A percentile compares a stretch with the other conserved stretches of the same genome.
Evolutionary conservation across 352 stramenopile species (phyloP).

Genomic region (Blastocystis sp.): DNA sequence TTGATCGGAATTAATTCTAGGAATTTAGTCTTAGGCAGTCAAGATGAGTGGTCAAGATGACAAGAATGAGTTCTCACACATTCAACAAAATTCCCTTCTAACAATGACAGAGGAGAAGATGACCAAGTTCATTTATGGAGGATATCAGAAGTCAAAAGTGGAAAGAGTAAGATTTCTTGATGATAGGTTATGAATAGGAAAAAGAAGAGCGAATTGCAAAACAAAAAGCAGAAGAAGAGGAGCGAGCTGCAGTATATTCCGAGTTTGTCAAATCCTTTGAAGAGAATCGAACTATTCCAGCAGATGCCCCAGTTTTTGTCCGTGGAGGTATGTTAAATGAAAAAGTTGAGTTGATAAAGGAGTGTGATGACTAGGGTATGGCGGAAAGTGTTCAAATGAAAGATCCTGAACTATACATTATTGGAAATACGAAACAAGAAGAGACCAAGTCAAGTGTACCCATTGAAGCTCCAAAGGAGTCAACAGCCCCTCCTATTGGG

Average conservation of each 20-base stretch:
- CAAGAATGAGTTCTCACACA: not conserved
- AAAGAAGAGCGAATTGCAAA: slow-evolving; percentile 22
- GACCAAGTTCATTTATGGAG: slow-evolving; percentile 56
- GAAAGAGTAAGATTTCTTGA: not conserved
- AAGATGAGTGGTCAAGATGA: not conserved
- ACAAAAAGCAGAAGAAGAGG: slow-evolving; percentile 42
- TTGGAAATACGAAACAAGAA: not conserved
- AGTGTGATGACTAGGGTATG: slow-evolving; percentile 11
- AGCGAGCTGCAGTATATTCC: slow-evolving; percentile 44
- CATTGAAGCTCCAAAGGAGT: not conserved
- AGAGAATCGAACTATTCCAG: not conserved
- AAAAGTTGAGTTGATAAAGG: not conserved
- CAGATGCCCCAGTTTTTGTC: slow-evolving; percentile 38
- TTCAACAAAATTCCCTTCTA: slow-evolving; percentile 54
- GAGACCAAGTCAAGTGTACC: not conserved
- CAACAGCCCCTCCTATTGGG: not conserved
- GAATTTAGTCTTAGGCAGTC: too few species aligned
- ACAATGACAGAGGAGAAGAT: slow-evolving; percentile 61
- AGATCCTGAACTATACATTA: slow-evolving; percentile 26
- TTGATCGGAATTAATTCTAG: too few species aligned
- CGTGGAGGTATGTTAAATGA: slow-evolving; percentile 34
- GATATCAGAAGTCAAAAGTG: slow-evolving; percentile 20
- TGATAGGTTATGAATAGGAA: not conserved
- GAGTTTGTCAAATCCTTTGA: slow-evolving; percentile 53
- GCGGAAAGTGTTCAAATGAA: not conserved